Percentiles rank a stretch among this genome's conserved stretches.
These are phyloP conservation scores for Fusarium sp. DNA, from an alignment of 2,329 filamentous ascomycete genomes.

Conservation along the genomic window DNA sequence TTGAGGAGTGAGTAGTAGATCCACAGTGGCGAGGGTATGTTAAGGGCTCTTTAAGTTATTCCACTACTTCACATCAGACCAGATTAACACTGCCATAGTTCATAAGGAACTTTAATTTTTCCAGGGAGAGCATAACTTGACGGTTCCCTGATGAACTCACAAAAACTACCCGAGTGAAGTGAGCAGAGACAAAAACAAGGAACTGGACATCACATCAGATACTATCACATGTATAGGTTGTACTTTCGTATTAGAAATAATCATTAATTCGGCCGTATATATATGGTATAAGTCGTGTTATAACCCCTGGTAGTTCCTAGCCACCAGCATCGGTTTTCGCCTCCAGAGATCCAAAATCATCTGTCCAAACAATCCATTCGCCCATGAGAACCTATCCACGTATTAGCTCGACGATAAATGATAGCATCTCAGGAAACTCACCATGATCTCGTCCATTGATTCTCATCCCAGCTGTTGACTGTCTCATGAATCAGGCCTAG, in stretches of 20 bases:
- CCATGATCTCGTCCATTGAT: slow-evolving; percentile 53
- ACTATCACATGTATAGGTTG: background rate
- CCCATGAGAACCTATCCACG: slow-evolving; percentile 82
- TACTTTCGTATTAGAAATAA: background rate
- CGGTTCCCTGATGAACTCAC: background rate
- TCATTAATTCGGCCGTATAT: background rate
- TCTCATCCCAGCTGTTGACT: slow-evolving; percentile 50
- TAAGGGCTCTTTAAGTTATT: background rate
- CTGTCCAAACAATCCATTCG: slow-evolving; percentile 88
- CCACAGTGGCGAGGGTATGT: background rate
- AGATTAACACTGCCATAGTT: background rate
- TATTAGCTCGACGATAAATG: background rate
- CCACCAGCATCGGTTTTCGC: slow-evolving; percentile 75
- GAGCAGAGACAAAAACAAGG: background rate
- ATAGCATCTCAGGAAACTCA: slow-evolving; percentile 22
- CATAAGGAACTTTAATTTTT: background rate
- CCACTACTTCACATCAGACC: background rate
- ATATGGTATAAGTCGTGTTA: slow-evolving; percentile 2
- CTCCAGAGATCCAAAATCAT: slow-evolving; percentile 81
- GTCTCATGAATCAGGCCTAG: slow-evolving; percentile 83
- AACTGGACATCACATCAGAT: background rate
- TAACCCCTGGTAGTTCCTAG: slow-evolving; percentile 59
- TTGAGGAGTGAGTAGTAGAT: background rate
- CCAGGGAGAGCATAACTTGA: background rate
- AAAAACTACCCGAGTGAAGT: background rate